These are phyloP conservation scores for Verticillium klebahnii DNA, from an alignment of 2,329 filamentous ascomycete genomes.

Conservation along the genomic window DNA sequence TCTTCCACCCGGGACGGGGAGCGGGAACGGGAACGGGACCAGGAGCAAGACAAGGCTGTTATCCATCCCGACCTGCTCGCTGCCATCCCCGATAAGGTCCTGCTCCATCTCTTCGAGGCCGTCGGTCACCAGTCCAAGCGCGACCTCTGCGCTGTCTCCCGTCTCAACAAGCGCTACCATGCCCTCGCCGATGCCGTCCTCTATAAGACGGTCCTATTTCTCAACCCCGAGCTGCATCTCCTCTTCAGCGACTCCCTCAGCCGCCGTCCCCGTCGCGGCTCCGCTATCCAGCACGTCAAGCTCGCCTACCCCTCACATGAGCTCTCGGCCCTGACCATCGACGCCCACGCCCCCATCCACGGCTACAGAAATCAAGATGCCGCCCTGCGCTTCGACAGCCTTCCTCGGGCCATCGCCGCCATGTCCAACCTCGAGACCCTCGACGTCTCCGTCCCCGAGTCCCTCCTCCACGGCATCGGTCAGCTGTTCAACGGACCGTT, in stretches of 20 bases:
- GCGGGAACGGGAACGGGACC: background rate
- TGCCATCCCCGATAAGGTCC: slow-evolving; percentile 32
- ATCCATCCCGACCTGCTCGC: slow-evolving; percentile 14
- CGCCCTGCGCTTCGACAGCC: slow-evolving; percentile 31
- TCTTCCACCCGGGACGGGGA: background rate
- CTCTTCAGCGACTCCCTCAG: slow-evolving; percentile 42
- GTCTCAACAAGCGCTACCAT: slow-evolving; percentile 37
- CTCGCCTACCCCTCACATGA: slow-evolving; percentile 40
- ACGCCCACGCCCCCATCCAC: slow-evolving; percentile 24
- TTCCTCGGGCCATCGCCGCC: slow-evolving; percentile 40
- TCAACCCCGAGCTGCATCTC: slow-evolving; percentile 41
- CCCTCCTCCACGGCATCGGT: slow-evolving; percentile 40
- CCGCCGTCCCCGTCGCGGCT: slow-evolving; percentile 40
- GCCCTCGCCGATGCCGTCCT: slow-evolving; percentile 40
- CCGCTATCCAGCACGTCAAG: slow-evolving; percentile 38
- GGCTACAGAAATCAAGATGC: slow-evolving; percentile 20
- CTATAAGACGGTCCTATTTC: slow-evolving; percentile 41
- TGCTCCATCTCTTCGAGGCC: slow-evolving; percentile 33
- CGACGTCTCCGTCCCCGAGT: slow-evolving; percentile 38
- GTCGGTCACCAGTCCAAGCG: slow-evolving; percentile 25
- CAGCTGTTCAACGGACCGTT: slow-evolving; percentile 46
- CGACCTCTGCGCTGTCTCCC: slow-evolving; percentile 38
- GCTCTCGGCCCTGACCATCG: slow-evolving; percentile 34
- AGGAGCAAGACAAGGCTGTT: background rate
- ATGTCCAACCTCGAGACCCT: slow-evolving; percentile 46